Conservation (phyloP, 78 protist species). For the Tieghemostelium lacteum region DNA sequence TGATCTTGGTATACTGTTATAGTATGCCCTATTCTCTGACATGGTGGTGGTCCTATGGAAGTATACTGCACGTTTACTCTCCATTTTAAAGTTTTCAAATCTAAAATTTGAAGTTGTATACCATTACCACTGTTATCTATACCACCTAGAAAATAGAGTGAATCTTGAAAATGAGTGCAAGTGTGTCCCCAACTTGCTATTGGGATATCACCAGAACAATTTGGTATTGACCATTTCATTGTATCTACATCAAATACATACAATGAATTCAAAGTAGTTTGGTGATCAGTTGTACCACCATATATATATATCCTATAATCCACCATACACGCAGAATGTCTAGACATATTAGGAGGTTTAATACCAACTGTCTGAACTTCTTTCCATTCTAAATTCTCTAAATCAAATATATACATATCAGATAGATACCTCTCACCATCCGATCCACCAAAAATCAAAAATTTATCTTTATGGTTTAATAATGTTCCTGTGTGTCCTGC, state of each 20-base stretch:
- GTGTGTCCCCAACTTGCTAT: conserved; percentile 58
- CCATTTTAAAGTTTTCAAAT: conserved; percentile 40
- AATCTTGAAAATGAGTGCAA: conserved; percentile 1
- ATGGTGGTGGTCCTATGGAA: conserved; percentile 5
- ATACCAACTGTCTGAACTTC: conserved; percentile 13
- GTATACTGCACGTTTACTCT: conserved; percentile 14
- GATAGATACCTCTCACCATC: not conserved
- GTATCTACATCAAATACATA: conserved; percentile 19
- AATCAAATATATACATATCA: not conserved
- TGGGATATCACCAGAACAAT: conserved; percentile 44
- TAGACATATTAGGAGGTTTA: conserved; percentile 27
- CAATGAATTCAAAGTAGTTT: conserved; percentile 22
- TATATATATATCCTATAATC: conserved; percentile 23
- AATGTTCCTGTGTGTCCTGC: conserved; percentile 51
- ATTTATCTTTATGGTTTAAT: not conserved
- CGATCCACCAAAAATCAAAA: conserved; percentile 40
- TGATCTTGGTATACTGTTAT: conserved; percentile 1
- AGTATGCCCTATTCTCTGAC: conserved; percentile 29
- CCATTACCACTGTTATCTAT: not conserved
- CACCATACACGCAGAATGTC: conserved; percentile 38
- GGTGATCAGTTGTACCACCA: conserved; percentile 45
- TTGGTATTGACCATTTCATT: conserved; percentile 63
- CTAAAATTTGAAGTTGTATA: not conserved
- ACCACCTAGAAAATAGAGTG: conserved; percentile 50
- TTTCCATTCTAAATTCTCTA: conserved; percentile 28